Evolutionary conservation across 108 stramenopile species (phyloP), one percentile per base, ranked within the genome.

Genomic region (Cyclotella choctawhatcheeana): DNA sequence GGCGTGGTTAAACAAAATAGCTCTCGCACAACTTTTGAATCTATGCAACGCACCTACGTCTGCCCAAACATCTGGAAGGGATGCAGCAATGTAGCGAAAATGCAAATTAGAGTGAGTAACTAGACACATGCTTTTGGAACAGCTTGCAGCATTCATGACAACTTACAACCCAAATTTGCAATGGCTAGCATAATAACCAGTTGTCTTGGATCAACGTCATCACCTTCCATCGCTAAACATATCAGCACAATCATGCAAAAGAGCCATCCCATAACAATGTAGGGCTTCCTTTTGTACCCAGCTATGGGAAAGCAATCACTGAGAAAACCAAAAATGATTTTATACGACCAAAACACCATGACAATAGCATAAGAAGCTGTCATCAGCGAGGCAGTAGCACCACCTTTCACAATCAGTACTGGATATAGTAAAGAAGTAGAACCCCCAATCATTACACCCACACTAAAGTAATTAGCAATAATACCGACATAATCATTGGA

Each of bases 201-300:
- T n/a, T 48, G 18, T 24, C 69, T 18, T 10, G 80, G 74, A 16
- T 71, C 56, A 10, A 76, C 26, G 5, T 65, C 77, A 33, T 77
- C 48, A 24, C 76, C 80, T 64, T 76, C 74, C 0, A 43, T 43
- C 17, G 80, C 80, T 12, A 81, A 62, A 2, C 51, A 59, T 33
- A 81, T 47, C 35, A 81, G 30, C 34, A 76, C 62, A 14, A 32
- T 24, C 31, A 74, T 74, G 35, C 80, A 81, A 47, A 81, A 76
- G 13, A 64, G n/a, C 76, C 76, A 77, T 14, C 85, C 85, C 18
- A 81, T 64, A 0, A 69, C 55, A 31, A 86, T 79, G 33, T 86
- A 83, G 5, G 85, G 82, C 64, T 86, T 86, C 26, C 82, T 55
- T 44, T 82, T 82, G 43, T 72, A 83, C 17, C 85, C 85, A 58